Conservation (phyloP, 2,329 filamentous ascomycete species). For the Penicillium oxalicum region DNA sequence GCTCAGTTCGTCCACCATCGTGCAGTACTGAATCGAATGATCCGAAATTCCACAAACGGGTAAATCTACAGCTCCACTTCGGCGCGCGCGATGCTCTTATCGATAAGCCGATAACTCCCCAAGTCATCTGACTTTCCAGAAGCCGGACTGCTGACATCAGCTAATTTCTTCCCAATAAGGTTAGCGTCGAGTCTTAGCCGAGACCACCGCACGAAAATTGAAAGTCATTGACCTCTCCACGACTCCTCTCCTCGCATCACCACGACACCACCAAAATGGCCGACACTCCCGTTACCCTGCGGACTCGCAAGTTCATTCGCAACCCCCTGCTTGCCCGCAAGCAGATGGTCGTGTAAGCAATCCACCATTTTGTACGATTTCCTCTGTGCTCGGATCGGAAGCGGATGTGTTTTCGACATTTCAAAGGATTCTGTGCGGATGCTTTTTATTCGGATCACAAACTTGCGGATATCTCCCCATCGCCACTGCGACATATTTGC, state of each 20-base stretch:
- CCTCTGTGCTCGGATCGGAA: neutral
- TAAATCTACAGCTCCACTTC: neutral
- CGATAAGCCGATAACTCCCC: slow-evolving; percentile 1
- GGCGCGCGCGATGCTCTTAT: neutral
- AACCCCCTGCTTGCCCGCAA: slow-evolving; percentile 98
- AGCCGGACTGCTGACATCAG: slow-evolving; percentile 10
- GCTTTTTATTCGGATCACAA: neutral
- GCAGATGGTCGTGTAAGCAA: slow-evolving; percentile 98
- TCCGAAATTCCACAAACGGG: neutral
- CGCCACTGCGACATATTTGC: neutral
- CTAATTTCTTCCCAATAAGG: slow-evolving; percentile 11
- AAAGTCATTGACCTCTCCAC: slow-evolving; percentile 29
- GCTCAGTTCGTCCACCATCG: slow-evolving; percentile 25
- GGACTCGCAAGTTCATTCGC: slow-evolving; percentile 99
- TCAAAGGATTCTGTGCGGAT: slow-evolving; percentile 3
- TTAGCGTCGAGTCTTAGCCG: slow-evolving; percentile 37
- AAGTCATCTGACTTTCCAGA: slow-evolving; percentile 2
- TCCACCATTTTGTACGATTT: slow-evolving; percentile 7
- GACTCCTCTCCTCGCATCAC: slow-evolving; percentile 19
- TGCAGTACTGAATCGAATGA: neutral
- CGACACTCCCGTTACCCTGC: slow-evolving; percentile 70
- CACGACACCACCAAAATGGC: slow-evolving; percentile 63
- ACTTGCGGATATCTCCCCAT: slow-evolving; percentile 1
- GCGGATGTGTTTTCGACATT: slow-evolving; percentile 4
- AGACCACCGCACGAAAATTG: slow-evolving; percentile 39